A percentile compares a stretch with the other conserved stretches of the same genome.
Evolutionary conservation across 371 early-diverging fungal species (phyloP).

Genomic region (Zancudomyces culisetae): DNA sequence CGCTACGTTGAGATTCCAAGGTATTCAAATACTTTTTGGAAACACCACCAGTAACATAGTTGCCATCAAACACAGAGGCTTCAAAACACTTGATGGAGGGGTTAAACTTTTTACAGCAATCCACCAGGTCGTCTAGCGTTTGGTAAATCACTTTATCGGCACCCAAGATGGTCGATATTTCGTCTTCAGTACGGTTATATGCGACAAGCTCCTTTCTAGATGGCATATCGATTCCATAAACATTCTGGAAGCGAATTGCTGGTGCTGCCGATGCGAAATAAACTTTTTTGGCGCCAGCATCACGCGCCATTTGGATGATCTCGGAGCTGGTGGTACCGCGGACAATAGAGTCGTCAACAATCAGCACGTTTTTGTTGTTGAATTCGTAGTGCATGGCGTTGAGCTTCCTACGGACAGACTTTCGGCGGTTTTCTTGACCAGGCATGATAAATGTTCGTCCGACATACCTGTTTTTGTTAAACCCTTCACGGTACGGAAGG

Average conservation of each 20-base stretch:
- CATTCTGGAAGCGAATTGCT: slow-evolving; percentile 86
- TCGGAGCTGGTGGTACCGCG: slow-evolving; percentile 94
- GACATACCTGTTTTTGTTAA: slow-evolving; percentile 95
- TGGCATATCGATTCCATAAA: slow-evolving; percentile 98
- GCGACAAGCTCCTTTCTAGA: slow-evolving; percentile 81
- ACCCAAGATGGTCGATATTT: slow-evolving; percentile 70
- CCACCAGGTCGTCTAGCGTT: slow-evolving; percentile 56
- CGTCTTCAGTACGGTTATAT: slow-evolving; percentile 46
- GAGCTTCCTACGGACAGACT: slow-evolving; percentile 89
- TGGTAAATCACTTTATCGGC: slow-evolving; percentile 89
- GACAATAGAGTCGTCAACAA: slow-evolving; percentile 95
- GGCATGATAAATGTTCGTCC: slow-evolving; percentile 98
- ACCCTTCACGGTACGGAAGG: slow-evolving; percentile 86
- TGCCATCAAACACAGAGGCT: slow-evolving; percentile 82
- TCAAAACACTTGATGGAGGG: slow-evolving; percentile 64
- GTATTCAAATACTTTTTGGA: slow-evolving; percentile 53
- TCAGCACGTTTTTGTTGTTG: slow-evolving; percentile 76
- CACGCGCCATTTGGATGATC: slow-evolving; percentile 95
- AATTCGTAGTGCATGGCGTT: slow-evolving; percentile 95
- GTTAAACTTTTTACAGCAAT: slow-evolving; percentile 66
- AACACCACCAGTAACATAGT: slow-evolving; percentile 60
- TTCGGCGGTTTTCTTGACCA: slow-evolving; percentile 75
- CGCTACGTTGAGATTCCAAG: slow-evolving; percentile 36
- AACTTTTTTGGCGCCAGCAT: slow-evolving; percentile 92
- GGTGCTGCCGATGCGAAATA: slow-evolving; percentile 96